A percentile compares a stretch with the other conserved stretches of the same genome.
Conservation (phyloP, 345 rosid species). For the Murraya koenigii region DNA sequence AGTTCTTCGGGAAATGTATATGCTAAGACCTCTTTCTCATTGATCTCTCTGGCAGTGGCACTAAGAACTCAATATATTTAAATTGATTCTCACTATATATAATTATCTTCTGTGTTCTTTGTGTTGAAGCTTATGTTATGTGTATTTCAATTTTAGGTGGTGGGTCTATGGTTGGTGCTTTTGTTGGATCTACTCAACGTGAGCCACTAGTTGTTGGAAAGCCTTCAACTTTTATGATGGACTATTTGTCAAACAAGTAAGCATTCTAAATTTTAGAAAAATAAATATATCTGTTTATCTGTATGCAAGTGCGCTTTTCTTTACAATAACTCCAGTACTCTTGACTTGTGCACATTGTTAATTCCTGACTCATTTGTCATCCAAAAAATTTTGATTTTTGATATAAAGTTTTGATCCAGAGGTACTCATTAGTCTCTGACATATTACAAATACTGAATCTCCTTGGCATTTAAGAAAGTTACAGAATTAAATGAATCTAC, state of each 20-base stretch:
- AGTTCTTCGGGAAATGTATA: background rate
- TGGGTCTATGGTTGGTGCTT: conserved; percentile 95
- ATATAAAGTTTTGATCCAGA: background rate
- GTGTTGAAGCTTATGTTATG: background rate
- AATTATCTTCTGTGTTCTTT: background rate
- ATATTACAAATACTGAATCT: background rate
- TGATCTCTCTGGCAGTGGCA: background rate
- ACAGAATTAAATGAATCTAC: background rate
- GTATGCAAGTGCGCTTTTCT: background rate
- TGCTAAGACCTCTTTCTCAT: background rate
- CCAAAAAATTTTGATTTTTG: background rate
- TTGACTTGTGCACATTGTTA: background rate
- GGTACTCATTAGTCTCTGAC: background rate
- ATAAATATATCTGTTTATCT: no score
- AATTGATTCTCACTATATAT: background rate
- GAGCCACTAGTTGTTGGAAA: conserved; percentile 94
- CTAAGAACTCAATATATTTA: background rate
- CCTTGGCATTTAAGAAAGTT: background rate
- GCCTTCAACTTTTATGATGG: conserved; percentile 99
- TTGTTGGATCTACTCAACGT: conserved; percentile 73
- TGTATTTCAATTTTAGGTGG: conserved; percentile 57
- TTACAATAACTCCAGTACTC: background rate
- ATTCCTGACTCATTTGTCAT: background rate
- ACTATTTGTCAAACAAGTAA: conserved; percentile 83
- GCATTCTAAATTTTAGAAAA: background rate